phyloP scores from a whole-genome alignment of 2,329 filamentous ascomycete species.

The Clarireedia hainanense region DNA sequence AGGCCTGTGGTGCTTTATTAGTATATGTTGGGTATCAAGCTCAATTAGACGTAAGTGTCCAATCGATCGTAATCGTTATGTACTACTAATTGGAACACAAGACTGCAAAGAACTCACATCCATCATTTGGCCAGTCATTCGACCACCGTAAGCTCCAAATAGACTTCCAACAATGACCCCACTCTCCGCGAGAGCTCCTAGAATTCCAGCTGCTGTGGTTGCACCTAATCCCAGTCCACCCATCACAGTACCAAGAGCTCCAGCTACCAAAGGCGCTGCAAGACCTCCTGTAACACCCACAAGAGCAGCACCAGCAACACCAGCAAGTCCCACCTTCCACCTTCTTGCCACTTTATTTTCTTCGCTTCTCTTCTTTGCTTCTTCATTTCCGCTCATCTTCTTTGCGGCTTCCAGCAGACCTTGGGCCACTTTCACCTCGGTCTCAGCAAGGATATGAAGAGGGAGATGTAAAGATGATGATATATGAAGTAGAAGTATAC shows the following conservation, averaged over 20 bases:
- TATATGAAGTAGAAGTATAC: conserved; percentile 62
- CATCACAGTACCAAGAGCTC: conserved; percentile 41
- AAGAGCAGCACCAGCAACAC: conserved; percentile 75
- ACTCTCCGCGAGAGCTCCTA: conserved; percentile 75
- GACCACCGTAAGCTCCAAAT: conserved; percentile 84
- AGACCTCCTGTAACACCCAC: conserved; percentile 69
- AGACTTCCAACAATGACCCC: conserved; percentile 72
- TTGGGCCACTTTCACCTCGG: conserved; percentile 68
- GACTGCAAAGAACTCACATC: conserved; percentile 36
- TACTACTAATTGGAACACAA: no score
- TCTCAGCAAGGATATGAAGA: conserved; percentile 53
- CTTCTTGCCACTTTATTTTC: conserved; percentile 62
- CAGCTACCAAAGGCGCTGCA: conserved; percentile 56
- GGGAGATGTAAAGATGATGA: conserved; percentile 65
- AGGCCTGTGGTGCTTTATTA: conserved; percentile 36
- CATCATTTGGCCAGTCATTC: conserved; percentile 79
- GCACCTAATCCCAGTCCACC: conserved; percentile 68
- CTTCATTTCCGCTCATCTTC: conserved; percentile 59
- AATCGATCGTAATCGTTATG: no score
- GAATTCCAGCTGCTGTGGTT: conserved; percentile 65
- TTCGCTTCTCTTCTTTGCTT: conserved; percentile 65
- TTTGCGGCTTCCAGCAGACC: conserved; percentile 70
- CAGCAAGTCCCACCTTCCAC: conserved; percentile 88
- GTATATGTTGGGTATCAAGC: no score
- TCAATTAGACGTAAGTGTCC: no score